Percentiles rank a stretch among this genome's conserved stretches.
phyloP scores from a whole-genome alignment of 352 stramenopile genomes.

The Phytophthora constricta region DNA sequence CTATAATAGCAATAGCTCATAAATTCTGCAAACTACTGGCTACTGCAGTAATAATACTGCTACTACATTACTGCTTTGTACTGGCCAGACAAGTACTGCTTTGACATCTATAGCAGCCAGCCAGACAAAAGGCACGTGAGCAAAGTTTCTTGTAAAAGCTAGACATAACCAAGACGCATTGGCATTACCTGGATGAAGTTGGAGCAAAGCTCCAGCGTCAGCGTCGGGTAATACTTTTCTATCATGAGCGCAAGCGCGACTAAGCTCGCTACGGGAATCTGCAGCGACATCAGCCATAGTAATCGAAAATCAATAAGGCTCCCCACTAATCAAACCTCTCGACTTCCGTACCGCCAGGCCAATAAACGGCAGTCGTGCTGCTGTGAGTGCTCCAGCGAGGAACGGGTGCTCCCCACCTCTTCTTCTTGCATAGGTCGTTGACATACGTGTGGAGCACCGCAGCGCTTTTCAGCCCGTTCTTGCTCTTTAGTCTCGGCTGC shows the following conservation, averaged over 20 bases:
- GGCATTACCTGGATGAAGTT: slow-evolving; percentile 74
- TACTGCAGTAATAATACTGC: too few species aligned
- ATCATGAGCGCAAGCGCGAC: slow-evolving; percentile 73
- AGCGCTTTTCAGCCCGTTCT: slow-evolving; percentile 25
- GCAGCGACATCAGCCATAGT: too few species aligned
- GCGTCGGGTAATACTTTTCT: slow-evolving; percentile 78
- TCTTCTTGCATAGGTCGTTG: slow-evolving; percentile 46
- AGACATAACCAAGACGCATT: neutral
- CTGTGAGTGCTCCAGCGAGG: slow-evolving; percentile 62
- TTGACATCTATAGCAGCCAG: slow-evolving; percentile 65
- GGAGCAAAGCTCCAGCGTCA: slow-evolving; percentile 69
- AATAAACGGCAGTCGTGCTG: slow-evolving; percentile 74
- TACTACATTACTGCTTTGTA: too few species aligned
- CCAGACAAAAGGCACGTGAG: neutral
- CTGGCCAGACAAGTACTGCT: slow-evolving; percentile 82
- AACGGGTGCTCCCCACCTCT: slow-evolving; percentile 64
- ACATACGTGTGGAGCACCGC: slow-evolving; percentile 58
- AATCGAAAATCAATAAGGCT: too few species aligned
- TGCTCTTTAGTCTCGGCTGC: slow-evolving; percentile 4
- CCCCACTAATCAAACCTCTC: too few species aligned
- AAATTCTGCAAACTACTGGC: too few species aligned
- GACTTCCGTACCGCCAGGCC: slow-evolving; percentile 70
- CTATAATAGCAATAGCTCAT: too few species aligned
- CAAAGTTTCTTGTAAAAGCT: too few species aligned
- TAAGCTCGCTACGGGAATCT: slow-evolving; percentile 80